Evolutionary conservation across 768 basidiomycete species (phyloP).

Genomic region (Leucocoprinus birnbaumii): DNA sequence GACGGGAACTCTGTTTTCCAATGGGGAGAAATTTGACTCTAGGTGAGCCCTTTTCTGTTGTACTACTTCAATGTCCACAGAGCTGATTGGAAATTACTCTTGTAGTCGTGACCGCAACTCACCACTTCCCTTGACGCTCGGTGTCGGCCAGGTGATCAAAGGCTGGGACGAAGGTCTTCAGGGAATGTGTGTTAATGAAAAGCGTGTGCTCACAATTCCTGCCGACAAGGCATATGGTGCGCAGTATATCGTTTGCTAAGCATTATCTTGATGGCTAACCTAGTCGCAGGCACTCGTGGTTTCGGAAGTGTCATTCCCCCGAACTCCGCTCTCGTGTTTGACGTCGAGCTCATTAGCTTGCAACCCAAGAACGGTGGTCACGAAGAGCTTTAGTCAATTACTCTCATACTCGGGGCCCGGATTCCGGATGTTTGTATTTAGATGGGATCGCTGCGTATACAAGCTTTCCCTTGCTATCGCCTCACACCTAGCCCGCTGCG

Average conservation of each 20-base stretch:
- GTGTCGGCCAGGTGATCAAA: slow-evolving; percentile 75
- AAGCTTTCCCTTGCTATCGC: no score
- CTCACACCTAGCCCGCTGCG: no score
- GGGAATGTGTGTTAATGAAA: slow-evolving; percentile 87
- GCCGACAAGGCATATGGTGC: slow-evolving; percentile 77
- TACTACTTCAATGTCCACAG: no score
- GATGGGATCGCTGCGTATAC: no score
- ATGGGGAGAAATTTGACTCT: slow-evolving; percentile 87
- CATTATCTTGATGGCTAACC: background rate
- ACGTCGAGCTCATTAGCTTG: slow-evolving; percentile 77
- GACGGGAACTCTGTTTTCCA: slow-evolving; percentile 77
- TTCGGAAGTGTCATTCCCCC: slow-evolving; percentile 77
- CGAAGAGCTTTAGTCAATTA: slow-evolving; percentile 50
- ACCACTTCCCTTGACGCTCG: slow-evolving; percentile 80
- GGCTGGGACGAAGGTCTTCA: slow-evolving; percentile 84
- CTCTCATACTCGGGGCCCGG: background rate
- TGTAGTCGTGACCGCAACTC: slow-evolving; percentile 52
- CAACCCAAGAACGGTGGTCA: slow-evolving; percentile 35
- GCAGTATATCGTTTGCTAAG: slow-evolving; percentile 23
- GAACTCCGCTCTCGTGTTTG: slow-evolving; percentile 79
- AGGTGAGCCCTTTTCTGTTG: slow-evolving; percentile 42
- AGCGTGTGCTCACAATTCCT: slow-evolving; percentile 87
- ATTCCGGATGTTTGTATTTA: background rate
- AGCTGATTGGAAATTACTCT: background rate
- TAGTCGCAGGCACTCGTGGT: slow-evolving; percentile 60